Evolutionary conservation across 225 moss, liverwort and hornwort genomes (phyloP), one percentile per base, ranked within the genome.

Genomic region (Ulota crispa): DNA sequence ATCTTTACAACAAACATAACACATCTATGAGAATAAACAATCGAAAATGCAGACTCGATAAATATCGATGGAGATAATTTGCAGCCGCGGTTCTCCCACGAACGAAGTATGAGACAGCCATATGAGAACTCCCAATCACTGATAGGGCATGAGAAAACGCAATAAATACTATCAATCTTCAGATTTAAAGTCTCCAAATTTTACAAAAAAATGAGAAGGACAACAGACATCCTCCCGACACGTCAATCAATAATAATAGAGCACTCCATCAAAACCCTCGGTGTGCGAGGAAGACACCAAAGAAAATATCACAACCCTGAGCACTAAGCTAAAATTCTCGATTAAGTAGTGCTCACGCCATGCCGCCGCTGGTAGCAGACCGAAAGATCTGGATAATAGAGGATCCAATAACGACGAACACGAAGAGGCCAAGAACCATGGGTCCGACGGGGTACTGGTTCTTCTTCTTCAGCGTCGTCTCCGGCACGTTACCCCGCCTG

Each of bases 361-460:
- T 47, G 74, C 90, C 92, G 36, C 95, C 91, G 75, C 95, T 95
- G 21, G 93, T 85, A 3, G 95, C 91, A 69, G 95, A 92, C 61
- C 95, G 92, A 83, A 98, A 93, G 56, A 98, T 98, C 85, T 98
- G 98, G 71, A 95, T 81, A 37, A 95, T 72, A 27, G 94, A 95
- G 76, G 98, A 98, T 28, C 95, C 97, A n/a, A 95, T 89, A 0
- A 94, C 95, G 14, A 98, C 94, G 74, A 98, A 98, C 26, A 95
- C 88, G 83, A 95, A 98, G 70, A 98, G 85, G 64, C 92, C 95
- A 0, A 98, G 89, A 42, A 98, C 94, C 68, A 98, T 90, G 5
- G 95, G 97, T 31, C 97, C 95, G 3, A 95, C 93, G 5, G 94
- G 95, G 56, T 98, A 95, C 53, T 86, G 86, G 55, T 70, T 92